A percentile compares a stretch with the other conserved stretches of the same genome.
phyloP scores from a whole-genome alignment of 2,329 filamentous ascomycete species.

The Mollisia scopiformis region DNA sequence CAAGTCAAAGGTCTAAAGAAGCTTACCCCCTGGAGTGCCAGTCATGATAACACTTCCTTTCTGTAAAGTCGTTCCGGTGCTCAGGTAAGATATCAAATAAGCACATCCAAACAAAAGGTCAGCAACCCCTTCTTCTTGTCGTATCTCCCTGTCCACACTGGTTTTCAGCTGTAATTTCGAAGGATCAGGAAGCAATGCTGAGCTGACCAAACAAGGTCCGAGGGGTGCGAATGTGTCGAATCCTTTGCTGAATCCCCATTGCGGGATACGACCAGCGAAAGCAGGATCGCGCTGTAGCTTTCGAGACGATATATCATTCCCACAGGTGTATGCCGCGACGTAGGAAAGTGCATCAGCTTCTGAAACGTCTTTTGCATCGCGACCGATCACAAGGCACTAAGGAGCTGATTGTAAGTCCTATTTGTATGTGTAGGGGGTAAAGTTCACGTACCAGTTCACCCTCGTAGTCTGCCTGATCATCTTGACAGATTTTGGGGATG shows the following conservation, averaged over 20 bases:
- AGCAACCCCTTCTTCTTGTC: constrained; percentile 43
- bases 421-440: too few relatives aligned
- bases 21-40: constrained; percentile 49
- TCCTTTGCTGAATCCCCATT: constrained; percentile 48
- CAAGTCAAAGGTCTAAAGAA: too few relatives aligned
- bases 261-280: constrained; percentile 41
- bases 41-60: constrained; percentile 54
- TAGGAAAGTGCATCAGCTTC: constrained; percentile 17
- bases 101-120: constrained; percentile 53
- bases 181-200: constrained; percentile 14
- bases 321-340: constrained; percentile 45
- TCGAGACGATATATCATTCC: constrained; percentile 59
- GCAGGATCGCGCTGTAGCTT: constrained; percentile 55
- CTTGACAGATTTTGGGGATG: constrained; percentile 52
- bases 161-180: constrained; percentile 37
- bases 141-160: constrained; percentile 46
- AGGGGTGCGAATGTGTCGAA: constrained; percentile 49
- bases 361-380: constrained; percentile 37
- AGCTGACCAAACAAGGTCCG: constrained; percentile 44
- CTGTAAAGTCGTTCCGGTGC: constrained; percentile 50
- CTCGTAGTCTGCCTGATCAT: constrained; percentile 36
- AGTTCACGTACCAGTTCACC: constrained; percentile 25
- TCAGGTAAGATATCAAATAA: constrained; percentile 48
- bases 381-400: constrained; percentile 56
- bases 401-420: too few relatives aligned